Conservation (phyloP, 441 rosid species). For the Viola pubescens region DNA sequence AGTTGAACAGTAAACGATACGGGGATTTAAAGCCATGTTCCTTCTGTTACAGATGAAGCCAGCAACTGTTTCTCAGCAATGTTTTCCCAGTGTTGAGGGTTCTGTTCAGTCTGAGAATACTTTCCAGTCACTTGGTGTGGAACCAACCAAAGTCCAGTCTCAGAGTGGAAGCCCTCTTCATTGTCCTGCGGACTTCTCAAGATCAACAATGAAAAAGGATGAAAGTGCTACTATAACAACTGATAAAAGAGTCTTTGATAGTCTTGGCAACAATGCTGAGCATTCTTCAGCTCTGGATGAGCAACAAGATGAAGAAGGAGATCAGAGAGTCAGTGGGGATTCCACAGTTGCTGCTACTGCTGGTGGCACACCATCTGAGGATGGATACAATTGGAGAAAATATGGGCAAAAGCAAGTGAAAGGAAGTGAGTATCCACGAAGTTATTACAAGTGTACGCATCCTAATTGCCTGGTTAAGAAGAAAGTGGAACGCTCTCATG, state of each 20-base stretch:
- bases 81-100: constrained; percentile 40
- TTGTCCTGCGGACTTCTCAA: constrained; percentile 33
- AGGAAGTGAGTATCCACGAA: constrained; percentile 67
- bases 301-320: constrained; percentile 58
- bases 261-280: constrained; percentile 35
- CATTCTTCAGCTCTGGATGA: constrained; percentile 54
- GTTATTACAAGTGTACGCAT: constrained; percentile 69
- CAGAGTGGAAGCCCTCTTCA: constrained; percentile 31
- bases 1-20: background rate
- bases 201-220: constrained; percentile 32
- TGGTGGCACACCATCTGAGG: constrained; percentile 44
- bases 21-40: no score
- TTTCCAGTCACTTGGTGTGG: constrained; percentile 32
- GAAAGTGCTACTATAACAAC: constrained; percentile 23
- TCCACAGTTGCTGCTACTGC: constrained; percentile 43
- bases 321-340: constrained; percentile 60
- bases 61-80: constrained; percentile 34
- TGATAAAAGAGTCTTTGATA: constrained; percentile 39
- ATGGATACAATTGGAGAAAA: constrained; percentile 65
- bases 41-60: constrained; percentile 16
- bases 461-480: constrained; percentile 55
- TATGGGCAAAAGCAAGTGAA: constrained; percentile 71
- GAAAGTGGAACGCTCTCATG: constrained; percentile 57
- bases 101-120: constrained; percentile 51
- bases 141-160: constrained; percentile 29